Base-by-base conservation (phyloP, 2,329 filamentous ascomycete species). In the Botrytis paeoniae region DNA sequence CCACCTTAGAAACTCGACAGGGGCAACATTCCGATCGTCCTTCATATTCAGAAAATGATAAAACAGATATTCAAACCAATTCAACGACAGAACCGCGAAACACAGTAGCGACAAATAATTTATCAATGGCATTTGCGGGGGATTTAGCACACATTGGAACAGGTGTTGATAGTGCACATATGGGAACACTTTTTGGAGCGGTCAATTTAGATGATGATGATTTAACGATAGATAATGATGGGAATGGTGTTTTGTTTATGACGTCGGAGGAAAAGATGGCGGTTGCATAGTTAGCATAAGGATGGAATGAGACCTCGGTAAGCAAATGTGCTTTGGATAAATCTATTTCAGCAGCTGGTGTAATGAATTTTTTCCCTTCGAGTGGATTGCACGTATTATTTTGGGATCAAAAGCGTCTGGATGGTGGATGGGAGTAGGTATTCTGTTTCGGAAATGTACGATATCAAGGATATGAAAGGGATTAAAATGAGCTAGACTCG, bases 131-230 rank as follows among this genome's bases (percentile, higher is more conserved):
- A 74, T 69, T 70, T 62, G 72, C 64, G 54, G 72, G 73, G 59
- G 75, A 75, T 69, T 73, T 79, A 35, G 74, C 78, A 64, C 77
- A 77, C 64, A 74, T 79, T 70, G 78, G 78, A 43, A 59, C 62
- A 32, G 78, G 78, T 51, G 74, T 79, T 64, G 78, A 78, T n/a
- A 74, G 72, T 61, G 75, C 69, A 63, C 65, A 77, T 71, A 71
- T 37, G 51, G 66, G 73, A 32, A 22, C 51, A 29, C 54, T 57
- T 69, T 73, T 73, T 73, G 71, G 72, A 45, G 72, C 75, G 20
- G 73, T 70, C 69, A 76, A 61, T 73, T 66, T 78, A 54, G 64
- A 68, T 73, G 76, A 79, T 75, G 77, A 77, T 71, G 76, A 77
- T 69, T 79, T 80, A 62, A 80, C 76, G 77, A 79, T 77, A 75